These are phyloP conservation scores for Botrytis galanthina DNA, from an alignment of 2,329 filamentous ascomycete genomes.

Conservation along the genomic window DNA sequence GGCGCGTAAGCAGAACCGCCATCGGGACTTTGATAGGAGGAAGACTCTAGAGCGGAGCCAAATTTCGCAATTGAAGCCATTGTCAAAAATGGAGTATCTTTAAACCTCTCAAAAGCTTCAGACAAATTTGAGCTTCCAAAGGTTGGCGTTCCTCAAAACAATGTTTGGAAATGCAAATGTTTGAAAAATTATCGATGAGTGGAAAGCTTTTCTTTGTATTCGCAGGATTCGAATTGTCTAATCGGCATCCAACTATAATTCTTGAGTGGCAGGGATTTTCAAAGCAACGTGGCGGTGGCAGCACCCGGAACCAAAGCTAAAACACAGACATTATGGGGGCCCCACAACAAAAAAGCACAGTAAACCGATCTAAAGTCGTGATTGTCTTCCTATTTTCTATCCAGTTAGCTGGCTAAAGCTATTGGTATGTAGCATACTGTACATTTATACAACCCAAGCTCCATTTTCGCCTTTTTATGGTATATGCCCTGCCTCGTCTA, in stretches of 20 bases:
- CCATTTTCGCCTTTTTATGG: constrained; percentile 2
- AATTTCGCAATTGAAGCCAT: constrained; percentile 13
- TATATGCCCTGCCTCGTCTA: constrained; percentile 2
- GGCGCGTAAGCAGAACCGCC: constrained; percentile 13
- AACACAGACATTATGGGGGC: not conserved
- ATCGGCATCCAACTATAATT: not conserved
- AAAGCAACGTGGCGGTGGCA: constrained; percentile 2
- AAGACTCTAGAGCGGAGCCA: constrained; percentile 9
- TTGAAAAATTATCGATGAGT: not conserved
- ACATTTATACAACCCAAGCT: constrained; percentile 4
- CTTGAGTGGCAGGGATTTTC: not conserved
- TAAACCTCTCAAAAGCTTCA: not conserved
- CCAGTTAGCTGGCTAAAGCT: constrained; percentile 13
- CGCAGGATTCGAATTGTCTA: not conserved
- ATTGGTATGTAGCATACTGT: not conserved
- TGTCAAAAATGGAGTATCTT: not conserved
- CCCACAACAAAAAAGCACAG: not conserved
- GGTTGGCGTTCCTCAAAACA: not conserved
- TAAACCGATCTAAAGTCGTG: not conserved
- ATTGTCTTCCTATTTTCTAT: not conserved
- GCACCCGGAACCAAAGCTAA: not conserved
- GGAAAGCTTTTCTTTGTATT: not conserved
- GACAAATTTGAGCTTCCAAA: not conserved
- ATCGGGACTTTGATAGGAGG: constrained; percentile 19
- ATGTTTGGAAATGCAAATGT: not conserved